phyloP scores from a whole-genome alignment of 176 grass and related monocot genomes.

The Aegilops bicornis region DNA sequence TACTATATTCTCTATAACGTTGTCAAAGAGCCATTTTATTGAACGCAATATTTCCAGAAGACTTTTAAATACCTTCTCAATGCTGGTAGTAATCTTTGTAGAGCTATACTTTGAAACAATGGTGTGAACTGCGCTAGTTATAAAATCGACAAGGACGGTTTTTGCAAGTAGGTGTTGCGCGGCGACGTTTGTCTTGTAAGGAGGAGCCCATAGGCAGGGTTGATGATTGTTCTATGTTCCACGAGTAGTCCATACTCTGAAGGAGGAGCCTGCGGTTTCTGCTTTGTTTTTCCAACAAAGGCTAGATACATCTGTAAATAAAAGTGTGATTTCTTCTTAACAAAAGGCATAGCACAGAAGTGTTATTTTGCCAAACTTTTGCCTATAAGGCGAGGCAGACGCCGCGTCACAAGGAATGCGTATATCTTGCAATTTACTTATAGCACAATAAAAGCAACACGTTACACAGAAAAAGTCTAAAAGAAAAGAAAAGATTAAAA shows the following conservation, averaged over 20 bases:
- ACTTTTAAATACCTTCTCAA: background rate
- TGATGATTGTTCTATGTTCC: background rate
- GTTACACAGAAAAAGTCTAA: too few relatives aligned
- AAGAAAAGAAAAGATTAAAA: too few relatives aligned
- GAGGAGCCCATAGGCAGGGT: too few relatives aligned
- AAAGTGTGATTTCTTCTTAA: background rate
- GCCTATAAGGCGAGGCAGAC: background rate
- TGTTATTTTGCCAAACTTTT: too few relatives aligned
- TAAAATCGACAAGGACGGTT: background rate
- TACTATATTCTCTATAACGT: too few relatives aligned
- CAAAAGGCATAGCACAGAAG: background rate
- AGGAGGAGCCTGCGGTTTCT: background rate
- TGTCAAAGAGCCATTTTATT: background rate
- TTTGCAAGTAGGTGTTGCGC: background rate
- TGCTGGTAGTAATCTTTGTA: background rate
- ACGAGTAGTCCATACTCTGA: background rate
- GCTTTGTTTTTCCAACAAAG: background rate
- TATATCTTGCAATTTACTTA: background rate
- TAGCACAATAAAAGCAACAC: background rate
- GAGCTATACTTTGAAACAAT: background rate
- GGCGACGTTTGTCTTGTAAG: too few relatives aligned
- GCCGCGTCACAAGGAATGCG: background rate
- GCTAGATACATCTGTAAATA: background rate
- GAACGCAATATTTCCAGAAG: background rate
- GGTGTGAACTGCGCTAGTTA: background rate